Base-by-base conservation (phyloP, 768 basidiomycete species). In the Solioccasus polychromus region DNA sequence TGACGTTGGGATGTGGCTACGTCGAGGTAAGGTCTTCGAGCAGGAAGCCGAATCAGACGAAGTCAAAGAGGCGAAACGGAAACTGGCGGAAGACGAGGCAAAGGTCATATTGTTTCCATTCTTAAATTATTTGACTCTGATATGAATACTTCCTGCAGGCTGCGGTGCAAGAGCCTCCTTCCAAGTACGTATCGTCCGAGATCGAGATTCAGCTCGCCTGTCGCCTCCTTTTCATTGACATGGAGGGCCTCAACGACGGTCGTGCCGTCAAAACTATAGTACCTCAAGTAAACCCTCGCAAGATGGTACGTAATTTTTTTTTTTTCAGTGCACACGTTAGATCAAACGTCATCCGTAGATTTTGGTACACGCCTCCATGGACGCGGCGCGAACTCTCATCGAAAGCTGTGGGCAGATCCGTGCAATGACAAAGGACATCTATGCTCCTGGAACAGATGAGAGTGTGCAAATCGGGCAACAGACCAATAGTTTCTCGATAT, bases 211-310 rank as follows among this genome's bases (percentile, higher is more conserved):
- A 92, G 46, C 61, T 98, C 26, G 81, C 87, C 24, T 96, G 95
- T 56, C 82, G 87, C 5, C 68, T 98, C 23, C 78, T 93, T 36
- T 98, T 89, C 57, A 82, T 98, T 36, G 95, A 99, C 60, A 83
- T 98, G 80, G 96, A 98, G 59, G 96, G 96, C 24, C 70, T 95
- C 42, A 94, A 94, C 57, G 96, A 99, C 57, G 95, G 95, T 2
- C 88, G 95, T 49, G 93, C 96, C 1, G 85, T 96, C 49, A 97
- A 97, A 67, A 93, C 89, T 0, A 96, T 99, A 52, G 85, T 98
- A 5, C 91, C 95, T 3, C 91, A 96, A 71, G 83, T 99, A 50
- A 93, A 95, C 59, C 96, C 96, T 24, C 78, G 96, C 17, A 94
- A 93, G 74, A 83, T 98, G 82, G 95, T 93, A 44, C 35, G 74